A percentile compares a stretch with the other conserved stretches of the same genome.
phyloP scores from a whole-genome alignment of 768 basidiomycete genomes.

The Glaciozyma antarctica region DNA sequence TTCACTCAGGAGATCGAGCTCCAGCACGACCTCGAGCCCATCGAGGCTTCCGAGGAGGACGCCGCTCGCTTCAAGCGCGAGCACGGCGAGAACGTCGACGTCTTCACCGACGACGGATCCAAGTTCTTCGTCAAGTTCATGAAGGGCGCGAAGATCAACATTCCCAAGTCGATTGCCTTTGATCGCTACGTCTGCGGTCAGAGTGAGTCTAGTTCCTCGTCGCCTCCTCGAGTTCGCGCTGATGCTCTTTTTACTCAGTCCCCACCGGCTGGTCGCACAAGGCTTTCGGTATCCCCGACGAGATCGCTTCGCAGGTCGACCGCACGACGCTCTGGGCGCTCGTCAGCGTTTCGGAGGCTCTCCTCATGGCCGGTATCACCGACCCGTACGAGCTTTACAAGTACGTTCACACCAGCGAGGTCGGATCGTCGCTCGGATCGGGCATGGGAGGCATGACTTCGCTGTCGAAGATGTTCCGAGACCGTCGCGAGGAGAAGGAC shows the following conservation, averaged over 20 bases:
- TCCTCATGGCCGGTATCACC: slow-evolving; percentile 92
- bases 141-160: slow-evolving; percentile 77
- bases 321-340: slow-evolving; percentile 89
- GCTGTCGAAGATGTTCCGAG: slow-evolving; percentile 94
- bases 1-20: slow-evolving; percentile 97
- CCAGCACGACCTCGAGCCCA: slow-evolving; percentile 88
- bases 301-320: slow-evolving; percentile 90
- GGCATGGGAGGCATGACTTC: slow-evolving; percentile 84
- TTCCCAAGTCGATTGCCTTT: slow-evolving; percentile 93
- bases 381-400: slow-evolving; percentile 98
- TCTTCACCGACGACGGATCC: slow-evolving; percentile 83
- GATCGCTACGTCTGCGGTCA: slow-evolving; percentile 90
- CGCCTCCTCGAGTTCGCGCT: too few species aligned
- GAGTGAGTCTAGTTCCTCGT: slow-evolving; percentile 31
- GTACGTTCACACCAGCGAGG: slow-evolving; percentile 89
- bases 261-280: slow-evolving; percentile 96
- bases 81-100: slow-evolving; percentile 91
- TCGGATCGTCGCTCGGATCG: slow-evolving; percentile 85
- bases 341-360: slow-evolving; percentile 85
- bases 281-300: slow-evolving; percentile 91
- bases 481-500: slow-evolving; percentile 93
- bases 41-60: slow-evolving; percentile 83
- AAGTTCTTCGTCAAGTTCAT: slow-evolving; percentile 98
- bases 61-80: slow-evolving; percentile 92
- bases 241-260: slow-evolving; percentile 37